Evolutionary conservation across 2,329 filamentous ascomycete genomes (phyloP), one percentile per base, ranked within the genome.

Genomic region (Arthrobotrys megalospora): DNA sequence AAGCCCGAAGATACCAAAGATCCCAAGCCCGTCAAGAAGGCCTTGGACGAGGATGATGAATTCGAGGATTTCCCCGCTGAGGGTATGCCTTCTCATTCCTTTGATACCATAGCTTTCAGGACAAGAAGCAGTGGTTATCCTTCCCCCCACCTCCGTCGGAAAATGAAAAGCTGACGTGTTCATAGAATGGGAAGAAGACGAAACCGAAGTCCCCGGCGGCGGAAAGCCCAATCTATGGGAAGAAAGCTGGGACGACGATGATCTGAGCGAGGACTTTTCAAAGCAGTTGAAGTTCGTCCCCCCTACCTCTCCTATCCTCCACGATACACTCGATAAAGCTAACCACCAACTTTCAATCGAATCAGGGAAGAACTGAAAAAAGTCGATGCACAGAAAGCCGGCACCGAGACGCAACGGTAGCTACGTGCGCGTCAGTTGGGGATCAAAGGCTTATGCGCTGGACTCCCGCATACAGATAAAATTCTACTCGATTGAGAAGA

Each of bases 201-300:
- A 97, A 83, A 93, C 93, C 79, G 93, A 97, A 84, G 91, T 91
- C 70, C 92, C 92, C 72, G 88, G 89, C 82, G 90, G 88, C 67
- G 90, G 87, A 82, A 91, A 91, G 83, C 89, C 91, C 84, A 94
- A 98, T 86, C 87, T 99, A 68, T 99, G 96, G 96, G 96, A 99
- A 86, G 96, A 99, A 88, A 97, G 94, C 88, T 99, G 96, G 96
- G 96, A 99, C 84, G 96, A 99, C 83, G 95, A 98, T 84, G 96
- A 98, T 86, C 96, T 93, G 81, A 96, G 89, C 82, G 96, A 99
- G 84, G 96, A 99, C 83, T 99, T 99, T 85, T 96, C 94, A 11
- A 90, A 92, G 83, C 95, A 98, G 87, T 86, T 99, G 83, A 96
- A 93, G 95, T 97, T 85, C 81, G 91, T 82, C 75, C 47, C 45